Evolutionary conservation across 768 basidiomycete genomes (phyloP), one percentile per base, ranked within the genome.

Genomic region (Rhizopogon sp.): DNA sequence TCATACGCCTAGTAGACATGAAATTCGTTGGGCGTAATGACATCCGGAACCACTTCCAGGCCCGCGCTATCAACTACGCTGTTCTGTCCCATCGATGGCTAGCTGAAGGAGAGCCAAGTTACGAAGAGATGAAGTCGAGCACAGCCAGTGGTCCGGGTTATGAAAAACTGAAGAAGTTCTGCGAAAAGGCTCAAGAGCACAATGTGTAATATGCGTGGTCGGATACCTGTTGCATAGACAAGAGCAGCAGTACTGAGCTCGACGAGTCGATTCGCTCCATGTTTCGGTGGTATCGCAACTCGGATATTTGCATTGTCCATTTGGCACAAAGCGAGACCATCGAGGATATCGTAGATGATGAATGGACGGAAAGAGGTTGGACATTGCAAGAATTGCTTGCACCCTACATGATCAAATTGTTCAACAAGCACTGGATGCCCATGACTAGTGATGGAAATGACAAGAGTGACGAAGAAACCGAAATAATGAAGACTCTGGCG

Each of bases 1-100:
- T 66, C 11, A 66, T 66, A 16, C 62, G 68, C 47, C 61, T 64
- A 1, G 28, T 57, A 20, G 63, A 11, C 0, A 17, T 66, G 57
- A 58, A 35, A 6, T 66, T 67, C 22, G 59, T 67, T 43, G 57
- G 65, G 9, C 66, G 66, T 22, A 6, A 41, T 6, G 59, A 55
- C 25, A 42, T 67, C 17, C 61, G 56, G 8, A 37, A 58, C 16
- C 7, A 68, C 35, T 67, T 68, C 54, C 42, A 7, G 3, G 13
- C 35, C 35, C 35, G 35, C 35, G 5, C 5, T 11, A 4, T 37
- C 40, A 44, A 7, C 11, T 53, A 53, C 28, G 52, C 52, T 31
- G 43, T 44, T 16, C 20, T 53, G 35, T 53, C 52, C 16, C 52
- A 53, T 13, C 52, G 52, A 43, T 53, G 52, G 52, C 31, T 53